phyloP scores from a whole-genome alignment of 139 green algal genomes.

The Haematococcus lacustris region DNA sequence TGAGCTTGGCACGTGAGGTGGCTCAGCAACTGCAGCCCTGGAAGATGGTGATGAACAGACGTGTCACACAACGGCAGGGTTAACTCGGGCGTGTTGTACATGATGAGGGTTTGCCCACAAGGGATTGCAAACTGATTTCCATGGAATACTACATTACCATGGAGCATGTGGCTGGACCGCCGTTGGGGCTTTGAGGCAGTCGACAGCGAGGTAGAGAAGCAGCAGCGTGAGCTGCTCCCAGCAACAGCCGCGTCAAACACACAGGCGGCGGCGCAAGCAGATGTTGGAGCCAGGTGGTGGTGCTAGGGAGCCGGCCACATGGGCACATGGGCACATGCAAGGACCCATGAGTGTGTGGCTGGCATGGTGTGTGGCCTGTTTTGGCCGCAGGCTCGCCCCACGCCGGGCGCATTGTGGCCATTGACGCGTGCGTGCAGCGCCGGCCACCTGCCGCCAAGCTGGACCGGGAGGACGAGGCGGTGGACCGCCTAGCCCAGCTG shows the following conservation, averaged over 20 bases:
- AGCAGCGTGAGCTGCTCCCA: too few species aligned
- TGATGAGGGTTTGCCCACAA: too few species aligned
- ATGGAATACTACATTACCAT: neutral
- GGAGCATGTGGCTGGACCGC: neutral
- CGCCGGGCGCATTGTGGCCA: conserved; percentile 52
- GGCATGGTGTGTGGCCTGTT: too few species aligned
- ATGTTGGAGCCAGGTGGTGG: too few species aligned
- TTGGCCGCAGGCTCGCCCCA: conserved; percentile 22
- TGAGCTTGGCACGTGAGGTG: too few species aligned
- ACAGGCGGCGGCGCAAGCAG: too few species aligned
- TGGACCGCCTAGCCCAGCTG: conserved; percentile 65
- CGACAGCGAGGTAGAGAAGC: too few species aligned
- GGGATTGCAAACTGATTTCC: neutral
- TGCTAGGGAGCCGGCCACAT: neutral
- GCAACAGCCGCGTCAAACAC: too few species aligned
- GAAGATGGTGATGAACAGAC: too few species aligned
- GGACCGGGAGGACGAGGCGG: conserved; percentile 55
- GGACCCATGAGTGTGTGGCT: neutral
- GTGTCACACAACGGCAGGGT: too few species aligned
- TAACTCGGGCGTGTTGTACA: too few species aligned
- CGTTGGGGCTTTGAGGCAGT: neutral
- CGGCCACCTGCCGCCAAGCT: conserved; percentile 51
- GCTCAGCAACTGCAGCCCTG: too few species aligned
- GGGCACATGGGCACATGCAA: neutral
- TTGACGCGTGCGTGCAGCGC: conserved; percentile 72